Percentiles rank a stretch among this genome's conserved stretches.
Evolutionary conservation across 2,329 filamentous ascomycete genomes (phyloP).

Genomic region (Talaromyces sp.): DNA sequence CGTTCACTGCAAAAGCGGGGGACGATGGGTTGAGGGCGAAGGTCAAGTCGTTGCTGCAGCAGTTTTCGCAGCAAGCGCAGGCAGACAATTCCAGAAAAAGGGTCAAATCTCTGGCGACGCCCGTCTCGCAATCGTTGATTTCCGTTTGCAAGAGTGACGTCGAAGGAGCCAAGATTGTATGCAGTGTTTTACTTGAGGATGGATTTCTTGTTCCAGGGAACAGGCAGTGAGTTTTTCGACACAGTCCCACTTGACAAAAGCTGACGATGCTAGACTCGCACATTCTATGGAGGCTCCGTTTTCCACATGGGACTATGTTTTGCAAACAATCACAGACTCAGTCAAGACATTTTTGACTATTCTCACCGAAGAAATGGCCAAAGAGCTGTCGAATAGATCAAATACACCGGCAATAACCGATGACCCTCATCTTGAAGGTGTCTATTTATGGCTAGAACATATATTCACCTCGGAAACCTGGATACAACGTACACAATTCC

Average conservation of each 20-base stretch:
- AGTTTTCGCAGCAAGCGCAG: constrained; percentile 1
- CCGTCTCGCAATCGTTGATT: constrained; percentile 25
- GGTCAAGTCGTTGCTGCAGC: neutral
- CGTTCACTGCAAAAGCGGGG: neutral
- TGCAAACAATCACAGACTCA: constrained; percentile 35
- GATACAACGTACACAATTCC: constrained; percentile 28
- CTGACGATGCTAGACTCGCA: constrained; percentile 24
- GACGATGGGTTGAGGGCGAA: neutral
- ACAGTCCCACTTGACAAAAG: neutral
- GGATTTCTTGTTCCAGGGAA: constrained; percentile 26
- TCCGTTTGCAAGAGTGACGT: constrained; percentile 27
- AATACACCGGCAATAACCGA: constrained; percentile 17
- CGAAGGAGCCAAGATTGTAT: constrained; percentile 23
- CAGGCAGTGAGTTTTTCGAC: constrained; percentile 28
- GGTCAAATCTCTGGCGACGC: constrained; percentile 25
- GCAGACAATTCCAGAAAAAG: constrained; percentile 25
- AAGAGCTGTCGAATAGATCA: constrained; percentile 26
- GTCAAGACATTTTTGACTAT: constrained; percentile 35
- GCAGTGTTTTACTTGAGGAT: constrained; percentile 28
- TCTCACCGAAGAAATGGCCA: constrained; percentile 39
- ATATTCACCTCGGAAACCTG: constrained; percentile 42
- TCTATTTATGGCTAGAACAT: constrained; percentile 50
- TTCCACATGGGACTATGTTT: constrained; percentile 35
- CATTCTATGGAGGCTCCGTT: constrained; percentile 28
- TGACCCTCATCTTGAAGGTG: constrained; percentile 40